Base-by-base conservation (phyloP, 768 basidiomycete genomes). In the Leucosporidium creatinivorum region DNA sequence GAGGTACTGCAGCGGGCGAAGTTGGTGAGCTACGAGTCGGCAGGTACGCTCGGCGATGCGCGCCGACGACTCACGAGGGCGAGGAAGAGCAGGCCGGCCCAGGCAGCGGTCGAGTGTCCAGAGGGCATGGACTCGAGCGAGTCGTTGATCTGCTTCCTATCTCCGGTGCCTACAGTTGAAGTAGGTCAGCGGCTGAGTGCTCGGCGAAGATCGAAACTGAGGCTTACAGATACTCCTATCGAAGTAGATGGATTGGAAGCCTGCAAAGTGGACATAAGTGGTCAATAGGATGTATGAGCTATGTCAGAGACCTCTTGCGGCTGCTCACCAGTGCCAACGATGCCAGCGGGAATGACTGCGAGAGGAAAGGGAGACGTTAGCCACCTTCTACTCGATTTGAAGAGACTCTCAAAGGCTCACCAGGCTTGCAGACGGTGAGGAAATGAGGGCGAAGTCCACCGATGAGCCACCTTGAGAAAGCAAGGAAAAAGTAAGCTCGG, bases 91-190 rank as follows among this genome's bases (percentile, higher is more conserved):
- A 84, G 77, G 0, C 83, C 84, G 2, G 83, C 85, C 78, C 83
- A 85, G 1, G 81, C 83, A 13, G 84, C 84, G 1, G 84, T 85
- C 12, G 83, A 25, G 68, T 85, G 84, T 5, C 84, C 84, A 4
- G 83, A 84, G 8, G 84, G 83, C 79, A 84, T 81, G 5, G 81
- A 83, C 73, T 85, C 83, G 23, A 85, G 77, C 0, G 83, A 79
- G 69, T 85, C 85, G 74, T 85, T 80, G 75, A 85, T 85, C 62
- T 82, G 75, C 49, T 84, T 81, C 59, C 76, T 71, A 77, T 86
- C 82, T 21, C 85, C 85, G 0, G 83, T 85, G 78, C 39, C 39
- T 44, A 13, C 39, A 44, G 39, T 44, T n/a, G 13, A 6, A 44
- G 39, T 15, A 44, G 39, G 13, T 44, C 13, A 44, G 39, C 39